Base-by-base conservation (phyloP, 1,284 basidiomycete genomes). In the Anthracocystis panici-leucophaei region DNA sequence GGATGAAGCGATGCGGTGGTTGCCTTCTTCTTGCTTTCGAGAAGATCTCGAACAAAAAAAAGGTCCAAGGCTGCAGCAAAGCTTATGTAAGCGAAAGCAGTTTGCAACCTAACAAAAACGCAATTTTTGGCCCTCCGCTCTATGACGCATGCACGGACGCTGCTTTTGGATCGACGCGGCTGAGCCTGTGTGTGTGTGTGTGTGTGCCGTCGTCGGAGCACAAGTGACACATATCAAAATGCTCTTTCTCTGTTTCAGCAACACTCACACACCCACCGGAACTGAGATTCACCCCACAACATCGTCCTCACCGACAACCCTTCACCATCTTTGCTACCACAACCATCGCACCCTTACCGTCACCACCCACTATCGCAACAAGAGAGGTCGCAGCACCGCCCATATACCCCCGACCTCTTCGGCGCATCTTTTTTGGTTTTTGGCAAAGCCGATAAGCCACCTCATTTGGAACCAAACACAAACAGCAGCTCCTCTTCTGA, bases 71-170 rank as follows among this genome's bases (percentile, higher is more conserved):
- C 10, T 23, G 16, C 42, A 21, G n/a, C 3, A 12, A 45, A 11
- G 57, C 38, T 59, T 59, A 59, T 31, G 41, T 59, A 59, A 59
- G 44, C 45, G 0, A 38, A 9, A 6, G 27, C 27, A 5, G 31
- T 7, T 0, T 1, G 2, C 14, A 31, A 42, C 9, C 25, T 54
- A 54, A 54, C 52, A 54, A 29, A 31, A 11, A 5, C 7, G 0
- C 7, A 25, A 9, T 52, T 41, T 16, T 20, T 23, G 35, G 8
- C 20, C 11, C 20, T 21, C 27, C 40, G 27, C 33, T 10, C 23
- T 20, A 53, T 60, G 57, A 60, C 49, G 49, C 57, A 60, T 41
- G 57, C 57, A 60, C 57, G 40, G 57, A 51, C 56, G 44, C 23
- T 16, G 46, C 46, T 29, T 3, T 29, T n/a, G 55, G 45, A 40